Evolutionary conservation across 108 stramenopile genomes (phyloP), one percentile per base, ranked within the genome.

Genomic region (Nitzschia palea): DNA sequence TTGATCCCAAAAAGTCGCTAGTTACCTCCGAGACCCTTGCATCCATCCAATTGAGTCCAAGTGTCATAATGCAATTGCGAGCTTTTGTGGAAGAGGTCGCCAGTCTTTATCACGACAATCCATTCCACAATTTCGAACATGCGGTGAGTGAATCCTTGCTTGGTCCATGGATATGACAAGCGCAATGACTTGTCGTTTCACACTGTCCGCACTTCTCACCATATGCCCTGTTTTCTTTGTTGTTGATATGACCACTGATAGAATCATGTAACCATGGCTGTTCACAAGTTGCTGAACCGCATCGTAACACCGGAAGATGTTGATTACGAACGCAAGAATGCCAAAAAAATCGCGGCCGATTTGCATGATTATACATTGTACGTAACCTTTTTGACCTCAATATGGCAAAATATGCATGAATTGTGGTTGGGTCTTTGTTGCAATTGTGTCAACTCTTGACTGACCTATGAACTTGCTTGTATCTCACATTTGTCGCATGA

Each of bases 381-480:
- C 15, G 73, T 81, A 14, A 76, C 65, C 36, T 72, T 59, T 28
- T 77, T 81, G 55, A 77, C 77, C 1, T n/a, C 81, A 53, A n/a
- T n/a, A n/a, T n/a, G n/a, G n/a, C n/a, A n/a, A n/a, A n/a, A n/a
- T n/a, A n/a, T n/a, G n/a, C n/a, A n/a, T n/a, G n/a, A n/a, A n/a
- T n/a, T n/a, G n/a, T n/a, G n/a, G n/a, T n/a, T n/a, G n/a, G n/a
- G n/a, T n/a, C n/a, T n/a, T n/a, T n/a, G n/a, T n/a, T n/a, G n/a
- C n/a, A n/a, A n/a, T n/a, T n/a, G n/a, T n/a, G n/a, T n/a, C n/a
- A n/a, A n/a, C n/a, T n/a, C n/a, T n/a, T n/a, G n/a, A n/a, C n/a
- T n/a, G n/a, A n/a, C n/a, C n/a, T n/a, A n/a, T n/a, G n/a, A n/a
- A n/a, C n/a, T n/a, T n/a, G n/a, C n/a, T n/a, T n/a, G n/a, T n/a